These are phyloP conservation scores for Metarhizium album DNA, from an alignment of 2,329 filamentous ascomycete genomes.

Conservation along the genomic window DNA sequence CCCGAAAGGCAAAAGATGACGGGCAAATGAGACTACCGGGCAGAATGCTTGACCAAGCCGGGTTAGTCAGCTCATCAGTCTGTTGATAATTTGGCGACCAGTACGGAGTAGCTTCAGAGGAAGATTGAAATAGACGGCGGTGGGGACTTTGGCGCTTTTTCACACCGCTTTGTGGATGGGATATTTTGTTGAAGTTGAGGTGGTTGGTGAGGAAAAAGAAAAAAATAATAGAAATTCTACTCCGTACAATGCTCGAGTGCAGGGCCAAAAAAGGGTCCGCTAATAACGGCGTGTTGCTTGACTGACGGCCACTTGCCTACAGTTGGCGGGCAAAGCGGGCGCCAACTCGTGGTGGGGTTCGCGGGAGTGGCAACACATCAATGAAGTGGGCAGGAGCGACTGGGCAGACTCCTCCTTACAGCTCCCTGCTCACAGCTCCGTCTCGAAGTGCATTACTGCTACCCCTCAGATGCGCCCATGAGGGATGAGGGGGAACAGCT, in stretches of 20 bases:
- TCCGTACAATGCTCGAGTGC: background rate
- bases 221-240: background rate
- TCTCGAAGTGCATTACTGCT: background rate
- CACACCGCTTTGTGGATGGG: background rate
- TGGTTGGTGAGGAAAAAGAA: background rate
- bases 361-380: background rate
- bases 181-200: background rate
- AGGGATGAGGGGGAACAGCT: background rate
- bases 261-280: background rate
- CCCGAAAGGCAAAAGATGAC: background rate
- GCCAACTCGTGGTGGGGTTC: background rate
- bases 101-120: background rate
- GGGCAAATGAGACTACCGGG: background rate
- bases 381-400: background rate
- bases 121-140: background rate
- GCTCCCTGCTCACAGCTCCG: background rate
- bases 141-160: background rate
- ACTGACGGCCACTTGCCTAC: background rate
- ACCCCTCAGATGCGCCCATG: background rate
- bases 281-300: background rate
- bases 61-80: background rate
- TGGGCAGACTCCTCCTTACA: background rate
- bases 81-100: background rate
- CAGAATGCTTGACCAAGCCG: background rate
- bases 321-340: too few species aligned